Conservation (phyloP, 2,329 filamentous ascomycete genomes). For the Penicillium sp. region DNA sequence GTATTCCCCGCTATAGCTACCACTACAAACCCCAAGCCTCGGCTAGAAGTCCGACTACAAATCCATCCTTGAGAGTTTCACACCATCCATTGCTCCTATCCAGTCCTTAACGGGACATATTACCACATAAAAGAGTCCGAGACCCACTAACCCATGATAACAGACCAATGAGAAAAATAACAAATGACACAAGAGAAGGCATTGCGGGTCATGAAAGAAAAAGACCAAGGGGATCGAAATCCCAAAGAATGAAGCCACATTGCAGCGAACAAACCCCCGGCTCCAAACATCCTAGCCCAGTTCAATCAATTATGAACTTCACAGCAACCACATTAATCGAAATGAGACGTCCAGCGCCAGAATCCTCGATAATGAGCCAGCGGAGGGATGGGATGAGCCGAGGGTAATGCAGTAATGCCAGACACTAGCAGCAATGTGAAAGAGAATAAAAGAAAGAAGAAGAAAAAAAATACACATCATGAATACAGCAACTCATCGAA, state of each 20-base stretch:
- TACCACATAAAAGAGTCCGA: conserved; percentile 12
- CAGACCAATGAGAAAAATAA: conserved; percentile 11
- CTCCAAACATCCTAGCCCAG: neutral
- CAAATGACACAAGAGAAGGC: conserved; percentile 17
- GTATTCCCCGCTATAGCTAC: neutral
- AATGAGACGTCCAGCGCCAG: conserved; percentile 5
- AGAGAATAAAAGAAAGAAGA: neutral
- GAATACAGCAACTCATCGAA: neutral
- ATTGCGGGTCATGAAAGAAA: conserved; percentile 26
- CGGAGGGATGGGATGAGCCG: neutral
- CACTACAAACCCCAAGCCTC: neutral
- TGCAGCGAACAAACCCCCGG: neutral
- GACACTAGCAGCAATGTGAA: neutral
- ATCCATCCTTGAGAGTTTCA: neutral
- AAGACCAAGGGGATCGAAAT: neutral
- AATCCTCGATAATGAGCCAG: neutral
- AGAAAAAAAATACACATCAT: neutral
- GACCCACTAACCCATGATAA: conserved; percentile 17
- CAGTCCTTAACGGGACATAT: conserved; percentile 6
- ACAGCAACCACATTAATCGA: neutral
- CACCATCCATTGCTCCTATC: conserved; percentile 11
- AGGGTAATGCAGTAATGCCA: neutral
- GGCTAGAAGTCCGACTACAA: neutral
- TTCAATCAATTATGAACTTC: neutral
- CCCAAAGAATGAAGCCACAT: conserved; percentile 6